Percentiles rank a stretch among this genome's conserved stretches.
Evolutionary conservation across 164 flowering plant species (phyloP).

Genomic region (Tinospora cordifolia): DNA sequence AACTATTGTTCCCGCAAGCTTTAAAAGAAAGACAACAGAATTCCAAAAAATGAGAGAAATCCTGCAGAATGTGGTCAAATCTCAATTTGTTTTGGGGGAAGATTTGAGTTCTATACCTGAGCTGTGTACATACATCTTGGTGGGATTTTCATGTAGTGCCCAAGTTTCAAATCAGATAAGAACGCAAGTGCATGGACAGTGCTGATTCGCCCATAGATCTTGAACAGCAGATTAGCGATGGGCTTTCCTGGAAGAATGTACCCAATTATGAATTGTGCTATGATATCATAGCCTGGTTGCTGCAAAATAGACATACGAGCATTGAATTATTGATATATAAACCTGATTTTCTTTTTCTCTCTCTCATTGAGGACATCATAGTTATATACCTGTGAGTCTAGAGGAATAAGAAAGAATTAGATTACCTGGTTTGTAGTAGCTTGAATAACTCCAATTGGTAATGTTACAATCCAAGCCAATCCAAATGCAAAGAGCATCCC

Average conservation of each 20-base stretch:
- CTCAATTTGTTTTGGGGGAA: background rate
- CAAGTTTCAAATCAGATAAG: slow-evolving; percentile 86
- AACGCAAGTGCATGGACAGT: slow-evolving; percentile 89
- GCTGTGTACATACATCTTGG: slow-evolving; percentile 91
- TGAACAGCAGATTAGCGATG: slow-evolving; percentile 85
- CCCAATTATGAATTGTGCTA: slow-evolving; percentile 87
- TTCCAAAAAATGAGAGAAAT: background rate
- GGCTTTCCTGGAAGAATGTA: slow-evolving; percentile 82
- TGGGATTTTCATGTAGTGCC: slow-evolving; percentile 98
- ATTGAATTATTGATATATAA: background rate
- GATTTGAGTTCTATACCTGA: slow-evolving; percentile 43
- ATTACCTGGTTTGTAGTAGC: slow-evolving; percentile 94
- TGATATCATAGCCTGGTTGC: slow-evolving; percentile 99
- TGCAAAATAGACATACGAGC: slow-evolving; percentile 26
- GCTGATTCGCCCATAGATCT: slow-evolving; percentile 93
- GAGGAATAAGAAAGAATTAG: background rate
- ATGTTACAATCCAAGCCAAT: slow-evolving; percentile 72
- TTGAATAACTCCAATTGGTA: slow-evolving; percentile 93
- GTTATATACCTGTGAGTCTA: background rate
- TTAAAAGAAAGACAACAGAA: slow-evolving; percentile 10
- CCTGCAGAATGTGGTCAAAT: background rate
- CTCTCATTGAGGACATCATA: background rate
- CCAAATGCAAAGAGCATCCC: slow-evolving; percentile 78
- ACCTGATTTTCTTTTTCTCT: background rate
- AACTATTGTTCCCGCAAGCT: slow-evolving; percentile 80